Evolutionary conservation across 306 rosid genomes (phyloP), one percentile per base, ranked within the genome.

Genomic region (Lathyrus sativus): DNA sequence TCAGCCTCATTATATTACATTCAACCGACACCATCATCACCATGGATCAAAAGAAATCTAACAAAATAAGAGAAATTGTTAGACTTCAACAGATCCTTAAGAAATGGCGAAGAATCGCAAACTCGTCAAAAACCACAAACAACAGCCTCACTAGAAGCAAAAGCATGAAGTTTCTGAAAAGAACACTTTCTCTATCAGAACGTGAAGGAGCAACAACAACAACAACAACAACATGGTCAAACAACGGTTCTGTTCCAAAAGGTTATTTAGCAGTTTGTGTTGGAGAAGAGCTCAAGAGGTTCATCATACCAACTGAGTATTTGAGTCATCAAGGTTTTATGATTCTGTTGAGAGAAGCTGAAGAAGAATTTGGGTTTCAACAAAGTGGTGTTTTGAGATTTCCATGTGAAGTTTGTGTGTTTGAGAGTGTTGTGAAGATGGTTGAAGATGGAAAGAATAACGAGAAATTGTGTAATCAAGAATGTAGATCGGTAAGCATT

Each of bases 1-100:
- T n/a, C n/a, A n/a, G n/a, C n/a, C n/a, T n/a, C n/a, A n/a, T n/a
- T n/a, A n/a, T n/a, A n/a, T n/a, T n/a, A n/a, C n/a, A n/a, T 9
- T 5, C 2, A 28, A 57, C 28, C 26, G 64, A 31, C 18, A 24
- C 6, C 59, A 67, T 59, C 65, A 17, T 24, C 67, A 71, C 49
- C 73, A 48, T 86, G 89, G 91, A 87, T 81, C 78, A 77, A 66
- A 89, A 83, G 89, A 92, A 87, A 77, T 85, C 96, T 26, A 89
- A 89, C 96, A 92, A 86, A 83, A 92, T 92, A 72, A 78, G 89
- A 69, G 95, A 92, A 29, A 92, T 89, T 56, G 96, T 89, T 55
- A 87, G 98, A 83, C 98, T 92, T 78, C 98, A 85, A 62, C 95
- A 89, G 79, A 92, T 92, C 90, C 85, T 92, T 8, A 92, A 86